phyloP scores from a whole-genome alignment of 2,329 filamentous ascomycete species.

The Akanthomyces dipterigenus region DNA sequence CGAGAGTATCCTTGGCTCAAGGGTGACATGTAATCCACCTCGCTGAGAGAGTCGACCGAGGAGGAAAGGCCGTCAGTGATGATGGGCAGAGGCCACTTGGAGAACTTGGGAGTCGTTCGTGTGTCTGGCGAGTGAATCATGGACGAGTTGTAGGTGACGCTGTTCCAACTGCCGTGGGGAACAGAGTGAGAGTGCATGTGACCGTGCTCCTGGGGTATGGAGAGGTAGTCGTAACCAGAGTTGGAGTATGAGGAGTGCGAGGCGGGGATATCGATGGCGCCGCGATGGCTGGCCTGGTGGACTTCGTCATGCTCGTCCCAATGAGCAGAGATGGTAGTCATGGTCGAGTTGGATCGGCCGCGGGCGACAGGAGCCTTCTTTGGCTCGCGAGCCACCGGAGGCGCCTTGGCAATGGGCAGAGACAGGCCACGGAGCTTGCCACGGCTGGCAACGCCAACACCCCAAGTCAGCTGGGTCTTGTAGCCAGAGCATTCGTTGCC shows the following conservation, averaged over 20 bases:
- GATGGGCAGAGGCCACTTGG: slow-evolving; percentile 39
- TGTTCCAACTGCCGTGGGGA: slow-evolving; percentile 38
- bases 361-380: slow-evolving; percentile 41
- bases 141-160: slow-evolving; percentile 38
- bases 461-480: slow-evolving; percentile 95
- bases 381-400: slow-evolving; percentile 42
- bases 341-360: slow-evolving; percentile 39
- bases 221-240: slow-evolving; percentile 42
- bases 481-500: slow-evolving; percentile 93
- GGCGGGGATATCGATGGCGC: slow-evolving; percentile 30
- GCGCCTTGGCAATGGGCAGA: slow-evolving; percentile 58
- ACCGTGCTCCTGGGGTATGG: slow-evolving; percentile 38
- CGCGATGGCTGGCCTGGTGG: slow-evolving; percentile 22
- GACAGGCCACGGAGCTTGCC: slow-evolving; percentile 90
- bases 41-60: slow-evolving; percentile 53
- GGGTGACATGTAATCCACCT: slow-evolving; percentile 57
- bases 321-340: slow-evolving; percentile 23
- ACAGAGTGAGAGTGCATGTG: slow-evolving; percentile 24
- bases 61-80: slow-evolving; percentile 45
- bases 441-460: slow-evolving; percentile 88
- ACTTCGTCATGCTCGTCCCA: slow-evolving; percentile 28
- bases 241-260: slow-evolving; percentile 18
- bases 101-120: slow-evolving; percentile 30
- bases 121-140: slow-evolving; percentile 27
- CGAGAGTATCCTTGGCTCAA: slow-evolving; percentile 50